Evolutionary conservation across 2,329 filamentous ascomycete species (phyloP).

Genomic region (Exophiala xenobiotica): DNA sequence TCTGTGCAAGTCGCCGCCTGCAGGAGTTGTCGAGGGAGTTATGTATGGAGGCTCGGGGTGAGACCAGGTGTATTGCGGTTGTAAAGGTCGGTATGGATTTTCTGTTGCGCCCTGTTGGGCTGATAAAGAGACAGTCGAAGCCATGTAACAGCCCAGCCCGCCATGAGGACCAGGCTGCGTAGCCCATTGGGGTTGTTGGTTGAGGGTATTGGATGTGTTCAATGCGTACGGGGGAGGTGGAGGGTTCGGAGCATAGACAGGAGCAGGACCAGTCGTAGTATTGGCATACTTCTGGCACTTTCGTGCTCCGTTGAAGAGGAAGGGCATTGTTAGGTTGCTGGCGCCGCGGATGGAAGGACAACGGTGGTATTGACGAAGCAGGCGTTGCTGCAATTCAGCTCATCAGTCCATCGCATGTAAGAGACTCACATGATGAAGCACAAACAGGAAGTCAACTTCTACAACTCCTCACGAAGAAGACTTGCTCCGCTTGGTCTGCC

Average conservation of each 20-base stretch:
- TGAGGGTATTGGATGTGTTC: background rate
- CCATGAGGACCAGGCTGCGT: constrained; percentile 7
- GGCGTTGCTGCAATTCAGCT: background rate
- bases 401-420: background rate
- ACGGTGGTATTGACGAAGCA: background rate
- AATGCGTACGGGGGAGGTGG: constrained; percentile 4
- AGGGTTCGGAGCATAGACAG: constrained; percentile 5
- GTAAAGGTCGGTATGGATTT: background rate
- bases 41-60: background rate
- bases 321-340: background rate
- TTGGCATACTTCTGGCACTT: constrained; percentile 14
- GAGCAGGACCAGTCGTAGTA: background rate
- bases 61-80: constrained; percentile 17
- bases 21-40: background rate
- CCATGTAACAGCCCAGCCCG: background rate
- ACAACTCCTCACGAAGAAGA: background rate
- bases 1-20: constrained; percentile 40
- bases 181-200: constrained; percentile 12
- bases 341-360: background rate
- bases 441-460: no score
- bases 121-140: constrained; percentile 10
- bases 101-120: background rate
- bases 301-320: constrained; percentile 1
- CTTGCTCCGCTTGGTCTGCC: background rate
- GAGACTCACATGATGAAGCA: background rate